These are phyloP conservation scores for Pichia sp. DNA, from an alignment of 1,139 yeast species.

Conservation along the genomic window DNA sequence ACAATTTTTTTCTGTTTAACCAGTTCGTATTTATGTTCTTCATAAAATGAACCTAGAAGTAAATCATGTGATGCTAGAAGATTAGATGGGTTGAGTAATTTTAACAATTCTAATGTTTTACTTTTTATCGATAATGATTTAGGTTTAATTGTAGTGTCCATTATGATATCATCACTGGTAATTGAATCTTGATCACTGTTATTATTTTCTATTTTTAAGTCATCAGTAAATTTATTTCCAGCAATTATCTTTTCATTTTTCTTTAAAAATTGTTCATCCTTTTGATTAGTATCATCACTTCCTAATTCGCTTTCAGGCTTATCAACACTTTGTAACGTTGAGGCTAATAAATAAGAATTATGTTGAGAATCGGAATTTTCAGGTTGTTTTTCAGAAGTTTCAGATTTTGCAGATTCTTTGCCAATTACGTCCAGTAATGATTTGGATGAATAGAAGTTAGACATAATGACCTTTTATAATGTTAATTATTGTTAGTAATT, in stretches of 20 bases:
- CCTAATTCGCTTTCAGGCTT: neutral
- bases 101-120: conserved; percentile 13
- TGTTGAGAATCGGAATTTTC: neutral
- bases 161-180: neutral
- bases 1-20: conserved; percentile 7
- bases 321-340: neutral
- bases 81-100: conserved; percentile 24
- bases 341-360: neutral
- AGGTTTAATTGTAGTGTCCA: neutral
- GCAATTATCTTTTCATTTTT: neutral
- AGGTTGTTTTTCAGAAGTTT: neutral
- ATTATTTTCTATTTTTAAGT: no score
- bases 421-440: conserved; percentile 6
- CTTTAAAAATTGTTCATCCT: neutral
- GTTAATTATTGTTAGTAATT: no score
- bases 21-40: conserved; percentile 15
- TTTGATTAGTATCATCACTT: neutral
- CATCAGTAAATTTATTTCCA: no score
- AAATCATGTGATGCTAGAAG: conserved; percentile 17
- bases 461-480: neutral
- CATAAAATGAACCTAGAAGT: conserved; percentile 19
- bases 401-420: neutral
- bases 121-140: conserved; percentile 1
- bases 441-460: conserved; percentile 1
- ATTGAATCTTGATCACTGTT: no score